Base-by-base conservation (phyloP, 2,329 filamentous ascomycete genomes). In the Ambrosiella beaveri region DNA sequence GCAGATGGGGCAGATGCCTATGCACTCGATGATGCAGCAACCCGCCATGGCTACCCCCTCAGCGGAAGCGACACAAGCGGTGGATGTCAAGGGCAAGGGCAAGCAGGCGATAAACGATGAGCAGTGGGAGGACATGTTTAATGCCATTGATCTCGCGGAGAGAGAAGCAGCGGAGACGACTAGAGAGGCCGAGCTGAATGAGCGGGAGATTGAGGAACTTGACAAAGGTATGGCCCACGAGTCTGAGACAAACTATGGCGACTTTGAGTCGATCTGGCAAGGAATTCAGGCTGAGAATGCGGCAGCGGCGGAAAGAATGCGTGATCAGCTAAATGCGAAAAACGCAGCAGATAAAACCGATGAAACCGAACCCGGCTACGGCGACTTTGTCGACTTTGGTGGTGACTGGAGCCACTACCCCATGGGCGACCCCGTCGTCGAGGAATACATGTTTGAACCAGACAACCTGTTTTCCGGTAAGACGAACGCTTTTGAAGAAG, bases 71-170 rank as follows among this genome's bases (percentile, higher is more conserved):
- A 47, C 52, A 64, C 67, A 75, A 62, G 74, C 74, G 65, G 69
- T 70, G 57, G 52, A 54, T 38, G 70, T 71, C 56, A 75, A 79
- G 63, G 74, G 71, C 54, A 86, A 89, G 69, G 87, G 86, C 60
- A 97, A 97, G 69, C 90, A 86, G 44, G 95, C 94, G 72, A 84
- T 97, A 11, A 88, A 96, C 68, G 91, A 98, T 65, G 75, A 85
- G 66, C 85, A 95, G 67, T 97, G 93, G 93, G 91, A 97, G 71
- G 88, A 89, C 65, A 89, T 97, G 69, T 98, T 98, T 69, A 86
- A 88, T 59, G 82, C 93, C 70, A 83, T 96, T 68, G 78, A 84
- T 17, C 71, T 78, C 64, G 70, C 76, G 62, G 73, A 76, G 54
- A 70, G 73, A 57, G 74, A 75, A 64, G 74, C 73, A 57, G 69